phyloP scores from a whole-genome alignment of 129 eudicot genomes.

The Centrapalus pauciflorus region DNA sequence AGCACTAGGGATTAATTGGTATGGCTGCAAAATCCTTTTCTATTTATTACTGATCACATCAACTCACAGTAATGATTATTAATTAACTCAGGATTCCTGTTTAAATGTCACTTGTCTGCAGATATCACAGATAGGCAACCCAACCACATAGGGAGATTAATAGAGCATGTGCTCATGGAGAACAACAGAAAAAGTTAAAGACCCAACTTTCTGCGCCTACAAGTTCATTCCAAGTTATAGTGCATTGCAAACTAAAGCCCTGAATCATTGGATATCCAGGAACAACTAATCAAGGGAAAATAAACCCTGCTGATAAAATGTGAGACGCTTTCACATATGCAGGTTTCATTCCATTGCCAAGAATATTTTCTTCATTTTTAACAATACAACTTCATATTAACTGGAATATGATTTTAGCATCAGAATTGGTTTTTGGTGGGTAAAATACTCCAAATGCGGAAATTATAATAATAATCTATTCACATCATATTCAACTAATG shows the following conservation, averaged over 20 bases:
- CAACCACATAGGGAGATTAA: not conserved
- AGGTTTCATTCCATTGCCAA: not conserved
- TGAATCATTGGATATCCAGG: not conserved
- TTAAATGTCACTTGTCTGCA: too few species aligned
- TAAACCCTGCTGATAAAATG: not conserved
- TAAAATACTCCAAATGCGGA: too few species aligned
- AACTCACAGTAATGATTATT: not conserved
- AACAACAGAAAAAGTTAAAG: not conserved
- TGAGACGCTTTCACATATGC: not conserved
- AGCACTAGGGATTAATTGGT: not conserved
- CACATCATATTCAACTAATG: not conserved
- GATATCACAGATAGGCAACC: too few species aligned
- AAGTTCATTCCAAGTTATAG: not conserved
- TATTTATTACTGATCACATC: not conserved
- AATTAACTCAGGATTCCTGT: not conserved
- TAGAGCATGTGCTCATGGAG: not conserved
- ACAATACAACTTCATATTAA: not conserved
- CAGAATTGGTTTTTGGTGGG: not conserved
- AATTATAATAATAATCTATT: not conserved
- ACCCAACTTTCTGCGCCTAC: not conserved
- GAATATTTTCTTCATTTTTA: not conserved
- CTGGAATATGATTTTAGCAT: not conserved
- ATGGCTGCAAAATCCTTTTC: not conserved
- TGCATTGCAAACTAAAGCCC: not conserved
- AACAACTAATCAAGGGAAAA: not conserved